Conservation (phyloP, 768 basidiomycete species). For the Melanogaster broomeanus region DNA sequence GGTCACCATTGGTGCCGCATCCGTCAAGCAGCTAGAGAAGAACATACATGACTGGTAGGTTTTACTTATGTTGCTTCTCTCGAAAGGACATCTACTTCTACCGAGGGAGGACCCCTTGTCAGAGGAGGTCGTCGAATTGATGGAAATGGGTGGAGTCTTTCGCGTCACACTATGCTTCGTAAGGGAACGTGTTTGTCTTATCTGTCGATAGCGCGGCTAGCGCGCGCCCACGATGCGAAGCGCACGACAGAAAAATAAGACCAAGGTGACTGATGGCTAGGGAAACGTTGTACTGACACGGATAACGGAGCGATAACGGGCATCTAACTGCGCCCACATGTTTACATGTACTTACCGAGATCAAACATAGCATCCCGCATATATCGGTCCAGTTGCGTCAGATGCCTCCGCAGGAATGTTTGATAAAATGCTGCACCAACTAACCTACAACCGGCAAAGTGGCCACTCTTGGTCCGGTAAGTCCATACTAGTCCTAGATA, state of each 20-base stretch:
- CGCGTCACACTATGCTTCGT: conserved; percentile 13
- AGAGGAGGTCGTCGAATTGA: conserved; percentile 6
- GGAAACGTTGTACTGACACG: background rate
- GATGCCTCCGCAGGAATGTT: background rate
- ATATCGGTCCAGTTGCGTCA: background rate
- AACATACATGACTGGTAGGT: conserved; percentile 15
- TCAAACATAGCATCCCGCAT: background rate
- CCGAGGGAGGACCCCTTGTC: conserved; percentile 19
- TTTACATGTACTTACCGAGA: background rate
- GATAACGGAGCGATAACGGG: background rate
- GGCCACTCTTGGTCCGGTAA: background rate
- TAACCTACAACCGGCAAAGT: background rate
- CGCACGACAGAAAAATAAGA: background rate
- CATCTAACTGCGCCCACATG: background rate
- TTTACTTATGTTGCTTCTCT: background rate
- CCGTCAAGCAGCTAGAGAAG: conserved; percentile 36
- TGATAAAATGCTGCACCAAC: background rate
- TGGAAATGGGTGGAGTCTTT: conserved; percentile 6
- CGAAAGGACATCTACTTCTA: conserved; percentile 4
- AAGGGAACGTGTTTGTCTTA: background rate
- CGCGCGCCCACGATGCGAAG: background rate
- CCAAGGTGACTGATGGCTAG: background rate
- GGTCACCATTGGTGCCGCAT: conserved; percentile 41
- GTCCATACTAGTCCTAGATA: too few relatives aligned
- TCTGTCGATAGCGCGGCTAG: background rate